Percentiles rank a stretch among this genome's conserved stretches.
Evolutionary conservation across 345 rosid genomes (phyloP).

Genomic region (Pistacia atlantica): DNA sequence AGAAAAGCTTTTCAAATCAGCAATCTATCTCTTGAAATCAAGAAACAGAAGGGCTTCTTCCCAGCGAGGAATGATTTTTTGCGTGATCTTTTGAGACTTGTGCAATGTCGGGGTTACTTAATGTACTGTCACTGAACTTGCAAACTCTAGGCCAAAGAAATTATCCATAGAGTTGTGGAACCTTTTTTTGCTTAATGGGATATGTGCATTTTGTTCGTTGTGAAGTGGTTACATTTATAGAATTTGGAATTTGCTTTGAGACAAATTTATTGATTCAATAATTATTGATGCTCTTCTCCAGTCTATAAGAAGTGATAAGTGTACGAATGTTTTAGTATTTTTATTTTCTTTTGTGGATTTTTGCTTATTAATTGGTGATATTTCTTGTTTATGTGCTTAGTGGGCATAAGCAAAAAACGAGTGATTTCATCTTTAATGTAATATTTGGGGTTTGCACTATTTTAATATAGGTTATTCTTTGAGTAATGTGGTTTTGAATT

Average conservation of each 20-base stretch:
- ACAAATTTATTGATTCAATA: too few relatives aligned
- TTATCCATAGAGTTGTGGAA: neutral
- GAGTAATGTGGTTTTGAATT: neutral
- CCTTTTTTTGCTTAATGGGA: conserved; percentile 1
- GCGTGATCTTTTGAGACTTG: conserved; percentile 48
- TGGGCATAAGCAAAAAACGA: neutral
- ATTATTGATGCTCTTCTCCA: neutral
- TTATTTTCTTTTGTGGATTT: neutral
- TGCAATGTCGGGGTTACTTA: conserved; percentile 93
- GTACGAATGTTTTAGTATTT: neutral
- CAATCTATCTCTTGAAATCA: conserved; percentile 34
- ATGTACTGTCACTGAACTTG: conserved; percentile 52
- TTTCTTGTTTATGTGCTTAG: neutral
- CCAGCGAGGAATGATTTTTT: conserved; percentile 59
- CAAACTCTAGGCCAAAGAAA: neutral
- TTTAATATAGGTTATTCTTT: neutral
- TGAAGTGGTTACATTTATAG: neutral
- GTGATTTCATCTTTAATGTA: neutral
- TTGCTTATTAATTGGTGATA: neutral
- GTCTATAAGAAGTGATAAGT: neutral
- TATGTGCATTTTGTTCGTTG: neutral
- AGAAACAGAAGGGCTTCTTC: conserved; percentile 43
- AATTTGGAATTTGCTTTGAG: neutral
- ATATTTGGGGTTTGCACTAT: neutral
- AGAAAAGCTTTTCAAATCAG: conserved; percentile 30